These are phyloP conservation scores for Cryptococcus wingfieldii DNA, from an alignment of 1,284 basidiomycete species.

Conservation along the genomic window DNA sequence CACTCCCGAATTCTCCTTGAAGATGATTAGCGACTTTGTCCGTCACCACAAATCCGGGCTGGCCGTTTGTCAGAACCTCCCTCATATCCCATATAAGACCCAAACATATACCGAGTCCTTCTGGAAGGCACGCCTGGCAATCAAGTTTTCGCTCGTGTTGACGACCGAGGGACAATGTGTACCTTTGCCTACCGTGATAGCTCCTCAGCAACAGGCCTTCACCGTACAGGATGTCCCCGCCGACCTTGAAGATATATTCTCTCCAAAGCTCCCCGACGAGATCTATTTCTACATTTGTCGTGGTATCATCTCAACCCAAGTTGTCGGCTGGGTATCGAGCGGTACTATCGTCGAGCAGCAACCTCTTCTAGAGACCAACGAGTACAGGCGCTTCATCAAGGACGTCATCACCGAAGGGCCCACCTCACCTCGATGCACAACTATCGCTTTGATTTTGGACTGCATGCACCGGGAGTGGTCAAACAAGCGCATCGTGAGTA, in stretches of 20 bases:
- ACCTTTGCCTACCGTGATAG: conserved; percentile 77
- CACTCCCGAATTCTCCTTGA: conserved; percentile 67
- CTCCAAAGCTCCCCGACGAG: conserved; percentile 89
- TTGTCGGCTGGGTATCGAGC: conserved; percentile 84
- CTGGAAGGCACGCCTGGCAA: conserved; percentile 82
- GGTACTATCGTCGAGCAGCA: conserved; percentile 77
- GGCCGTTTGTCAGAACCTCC: conserved; percentile 69
- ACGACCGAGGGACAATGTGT: conserved; percentile 83
- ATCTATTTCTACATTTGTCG: conserved; percentile 94
- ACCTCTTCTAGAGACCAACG: conserved; percentile 87
- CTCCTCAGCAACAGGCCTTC: conserved; percentile 50
- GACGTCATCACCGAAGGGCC: conserved; percentile 90
- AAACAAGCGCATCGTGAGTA: conserved; percentile 59
- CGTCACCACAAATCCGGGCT: conserved; percentile 83
- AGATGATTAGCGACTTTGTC: conserved; percentile 81
- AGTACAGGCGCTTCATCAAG: conserved; percentile 91
- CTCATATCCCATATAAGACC: conserved; percentile 54
- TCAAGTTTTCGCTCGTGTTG: conserved; percentile 88
- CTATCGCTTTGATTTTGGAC: conserved; percentile 76
- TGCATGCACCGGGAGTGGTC: conserved; percentile 71
- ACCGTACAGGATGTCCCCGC: conserved; percentile 80
- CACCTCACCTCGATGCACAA: conserved; percentile 85
- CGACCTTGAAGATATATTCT: conserved; percentile 94
- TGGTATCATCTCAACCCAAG: conserved; percentile 79
- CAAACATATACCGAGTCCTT: conserved; percentile 72